A percentile compares a stretch with the other conserved stretches of the same genome.
Conservation (phyloP, 2,329 filamentous ascomycete species). For the Penicillium aurantiogriseum region DNA sequence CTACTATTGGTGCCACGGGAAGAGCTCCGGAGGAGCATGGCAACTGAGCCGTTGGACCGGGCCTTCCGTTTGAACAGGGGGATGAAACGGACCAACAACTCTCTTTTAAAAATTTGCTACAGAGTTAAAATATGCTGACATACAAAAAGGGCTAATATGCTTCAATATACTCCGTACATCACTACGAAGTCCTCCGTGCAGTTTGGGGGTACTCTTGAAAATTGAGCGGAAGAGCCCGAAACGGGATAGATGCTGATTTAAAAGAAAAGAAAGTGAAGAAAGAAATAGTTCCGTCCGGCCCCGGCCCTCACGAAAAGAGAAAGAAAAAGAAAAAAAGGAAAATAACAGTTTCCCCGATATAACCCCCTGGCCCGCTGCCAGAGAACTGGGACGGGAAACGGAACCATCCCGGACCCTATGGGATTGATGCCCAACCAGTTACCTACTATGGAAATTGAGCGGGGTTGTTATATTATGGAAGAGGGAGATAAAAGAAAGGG, state of each 20-base stretch:
- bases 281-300: not conserved
- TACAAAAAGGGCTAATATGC: too few species aligned
- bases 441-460: not conserved
- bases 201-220: not conserved
- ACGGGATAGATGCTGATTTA: not conserved
- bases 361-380: constrained; percentile 5
- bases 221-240: not conserved
- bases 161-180: not conserved
- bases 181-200: not conserved
- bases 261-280: not conserved
- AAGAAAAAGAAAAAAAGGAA: not conserved
- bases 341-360: not conserved
- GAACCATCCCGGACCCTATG: not conserved
- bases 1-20: not conserved
- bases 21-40: not conserved
- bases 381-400: constrained; percentile 7
- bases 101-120: not conserved
- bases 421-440: constrained; percentile 4
- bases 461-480: too few species aligned
- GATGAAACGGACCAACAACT: not conserved
- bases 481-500: not conserved
- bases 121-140: not conserved
- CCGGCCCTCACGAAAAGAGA: not conserved
- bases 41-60: constrained; percentile 3
- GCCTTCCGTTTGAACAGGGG: constrained; percentile 6